Evolutionary conservation across 2,329 filamentous ascomycete species (phyloP).

Genomic region (Diaporthe helianthi): DNA sequence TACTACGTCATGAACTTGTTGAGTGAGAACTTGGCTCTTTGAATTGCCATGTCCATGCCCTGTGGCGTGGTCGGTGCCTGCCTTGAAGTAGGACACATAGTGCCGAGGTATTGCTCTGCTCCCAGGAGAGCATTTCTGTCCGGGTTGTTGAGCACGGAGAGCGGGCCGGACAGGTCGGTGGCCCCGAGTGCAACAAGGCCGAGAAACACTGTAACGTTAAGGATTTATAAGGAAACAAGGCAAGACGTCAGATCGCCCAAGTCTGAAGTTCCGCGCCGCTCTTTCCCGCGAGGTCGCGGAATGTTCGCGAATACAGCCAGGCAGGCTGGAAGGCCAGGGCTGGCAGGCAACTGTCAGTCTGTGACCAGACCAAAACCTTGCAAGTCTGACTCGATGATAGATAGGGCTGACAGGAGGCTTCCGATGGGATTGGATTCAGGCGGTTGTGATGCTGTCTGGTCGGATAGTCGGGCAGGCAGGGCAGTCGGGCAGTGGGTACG

Average conservation of each 20-base stretch:
- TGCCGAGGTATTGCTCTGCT: conserved; percentile 1
- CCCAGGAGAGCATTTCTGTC: not conserved
- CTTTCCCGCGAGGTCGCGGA: not conserved
- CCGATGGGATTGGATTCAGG: conserved; percentile 9
- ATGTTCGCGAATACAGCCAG: not conserved
- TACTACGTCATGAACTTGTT: not conserved
- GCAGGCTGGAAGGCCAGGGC: too few species aligned
- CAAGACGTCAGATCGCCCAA: conserved; percentile 25
- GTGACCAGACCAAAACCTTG: too few species aligned
- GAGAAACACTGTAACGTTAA: conserved; percentile 21
- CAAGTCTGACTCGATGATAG: too few species aligned
- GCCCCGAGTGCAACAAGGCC: conserved; percentile 5
- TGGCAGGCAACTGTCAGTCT: not conserved
- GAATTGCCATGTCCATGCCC: not conserved
- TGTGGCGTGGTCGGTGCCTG: not conserved
- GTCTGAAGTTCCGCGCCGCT: conserved; percentile 18
- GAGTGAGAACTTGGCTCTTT: not conserved
- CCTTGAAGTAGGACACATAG: conserved; percentile 6
- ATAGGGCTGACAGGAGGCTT: conserved; percentile 3
- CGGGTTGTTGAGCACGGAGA: conserved; percentile 6
- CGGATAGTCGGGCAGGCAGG: too few species aligned
- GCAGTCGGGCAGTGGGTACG: not conserved
- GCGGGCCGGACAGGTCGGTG: not conserved
- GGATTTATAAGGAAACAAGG: conserved; percentile 14
- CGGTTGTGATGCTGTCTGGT: conserved; percentile 5